Evolutionary conservation across 768 basidiomycete species (phyloP).

Genomic region (Pholiota microspora): DNA sequence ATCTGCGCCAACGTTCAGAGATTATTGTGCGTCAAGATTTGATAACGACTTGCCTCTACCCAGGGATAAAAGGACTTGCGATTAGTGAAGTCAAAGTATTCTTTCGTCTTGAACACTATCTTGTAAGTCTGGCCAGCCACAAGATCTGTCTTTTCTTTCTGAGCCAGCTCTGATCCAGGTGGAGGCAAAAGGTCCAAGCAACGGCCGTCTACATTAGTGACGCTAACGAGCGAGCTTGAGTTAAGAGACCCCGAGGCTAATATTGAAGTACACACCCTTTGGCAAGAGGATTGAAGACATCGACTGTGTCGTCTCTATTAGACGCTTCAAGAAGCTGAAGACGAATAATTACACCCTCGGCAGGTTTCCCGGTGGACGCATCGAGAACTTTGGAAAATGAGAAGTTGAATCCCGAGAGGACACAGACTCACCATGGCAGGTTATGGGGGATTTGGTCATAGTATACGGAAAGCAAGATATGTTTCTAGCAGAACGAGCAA

Average conservation of each 20-base stretch:
- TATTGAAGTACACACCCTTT: conserved; percentile 49
- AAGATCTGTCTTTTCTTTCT: conserved; percentile 42
- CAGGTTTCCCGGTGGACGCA: conserved; percentile 80
- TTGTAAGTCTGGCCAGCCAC: conserved; percentile 69
- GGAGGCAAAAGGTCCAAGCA: conserved; percentile 74
- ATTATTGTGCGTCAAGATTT: not conserved
- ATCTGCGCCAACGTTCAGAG: conserved; percentile 47
- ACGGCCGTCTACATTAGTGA: conserved; percentile 81
- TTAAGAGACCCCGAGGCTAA: not conserved
- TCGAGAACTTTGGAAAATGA: conserved; percentile 65
- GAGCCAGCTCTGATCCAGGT: conserved; percentile 41
- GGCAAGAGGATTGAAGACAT: conserved; percentile 53
- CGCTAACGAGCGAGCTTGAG: conserved; percentile 34
- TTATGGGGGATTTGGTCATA: conserved; percentile 70
- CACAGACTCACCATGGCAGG: conserved; percentile 72
- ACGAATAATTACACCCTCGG: conserved; percentile 59
- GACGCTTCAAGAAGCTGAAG: conserved; percentile 49
- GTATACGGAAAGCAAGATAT: not conserved
- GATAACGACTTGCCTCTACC: conserved; percentile 65
- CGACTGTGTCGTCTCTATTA: conserved; percentile 28
- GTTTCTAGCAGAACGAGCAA: not conserved
- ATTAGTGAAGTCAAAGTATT: conserved; percentile 68
- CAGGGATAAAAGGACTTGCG: conserved; percentile 84
- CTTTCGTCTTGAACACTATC: conserved; percentile 79
- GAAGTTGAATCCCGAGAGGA: not conserved